Conservation (phyloP, 805 yeast genomes). For the Ogataea nitratoaversa region DNA sequence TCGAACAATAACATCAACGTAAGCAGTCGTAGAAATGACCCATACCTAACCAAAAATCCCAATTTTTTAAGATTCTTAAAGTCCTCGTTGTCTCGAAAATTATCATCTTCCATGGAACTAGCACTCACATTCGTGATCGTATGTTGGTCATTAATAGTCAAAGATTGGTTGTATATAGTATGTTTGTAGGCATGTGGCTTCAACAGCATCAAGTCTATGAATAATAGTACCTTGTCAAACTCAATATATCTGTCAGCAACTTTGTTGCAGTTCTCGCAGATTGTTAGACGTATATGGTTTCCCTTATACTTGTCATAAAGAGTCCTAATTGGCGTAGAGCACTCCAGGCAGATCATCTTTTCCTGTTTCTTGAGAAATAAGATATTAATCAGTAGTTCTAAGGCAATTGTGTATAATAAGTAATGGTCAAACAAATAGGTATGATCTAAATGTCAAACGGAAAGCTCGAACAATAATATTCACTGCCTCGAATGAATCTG, state of each 20-base stretch:
- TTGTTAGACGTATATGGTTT: conserved; percentile 73
- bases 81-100: too few relatives aligned
- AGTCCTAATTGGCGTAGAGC: conserved; percentile 60
- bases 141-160: conserved; percentile 19
- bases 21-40: conserved; percentile 41
- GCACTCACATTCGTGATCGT: conserved; percentile 15
- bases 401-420: too few relatives aligned
- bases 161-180: conserved; percentile 63
- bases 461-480: too few relatives aligned
- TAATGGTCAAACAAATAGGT: too few relatives aligned
- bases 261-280: conserved; percentile 65
- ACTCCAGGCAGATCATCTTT: conserved; percentile 84
- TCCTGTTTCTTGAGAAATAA: too few relatives aligned
- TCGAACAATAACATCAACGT: conserved; percentile 73
- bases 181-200: conserved; percentile 90
- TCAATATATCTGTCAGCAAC: conserved; percentile 91
- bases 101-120: neutral
- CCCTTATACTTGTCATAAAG: conserved; percentile 71
- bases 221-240: conserved; percentile 76
- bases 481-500: neutral
- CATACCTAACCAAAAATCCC: conserved; percentile 6
- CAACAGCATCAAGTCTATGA: conserved; percentile 76
- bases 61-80: neutral
- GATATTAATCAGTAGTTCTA: too few relatives aligned
- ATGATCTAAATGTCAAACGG: too few relatives aligned